These are phyloP conservation scores for Blyttiomyces sp. DNA, from an alignment of 371 early-diverging fungal genomes.

Conservation along the genomic window DNA sequence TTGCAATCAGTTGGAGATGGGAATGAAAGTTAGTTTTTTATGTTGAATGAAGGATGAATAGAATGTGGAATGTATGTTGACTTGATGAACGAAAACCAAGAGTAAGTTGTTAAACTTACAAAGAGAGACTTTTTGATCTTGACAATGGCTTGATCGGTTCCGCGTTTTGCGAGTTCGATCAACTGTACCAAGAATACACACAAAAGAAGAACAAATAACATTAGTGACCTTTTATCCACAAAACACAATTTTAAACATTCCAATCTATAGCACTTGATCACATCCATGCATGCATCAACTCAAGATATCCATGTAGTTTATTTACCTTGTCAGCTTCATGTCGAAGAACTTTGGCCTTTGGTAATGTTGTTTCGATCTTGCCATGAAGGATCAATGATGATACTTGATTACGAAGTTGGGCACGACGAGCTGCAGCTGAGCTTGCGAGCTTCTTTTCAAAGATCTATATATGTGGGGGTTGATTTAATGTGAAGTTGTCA, in stretches of 20 bases:
- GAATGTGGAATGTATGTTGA: not conserved
- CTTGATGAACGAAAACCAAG: not conserved
- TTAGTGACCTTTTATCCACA: no score
- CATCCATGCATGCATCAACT: not conserved
- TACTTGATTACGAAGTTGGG: constrained; percentile 80
- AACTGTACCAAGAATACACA: constrained; percentile 9
- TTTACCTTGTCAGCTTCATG: constrained; percentile 83
- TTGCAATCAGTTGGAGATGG: not conserved
- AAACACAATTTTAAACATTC: no score
- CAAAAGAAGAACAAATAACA: no score
- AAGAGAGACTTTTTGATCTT: constrained; percentile 21
- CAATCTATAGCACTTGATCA: no score
- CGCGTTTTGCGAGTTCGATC: constrained; percentile 26
- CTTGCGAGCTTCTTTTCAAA: constrained; percentile 60
- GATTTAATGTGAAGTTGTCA: no score
- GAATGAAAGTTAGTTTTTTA: not conserved
- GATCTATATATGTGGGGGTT: constrained; percentile 1
- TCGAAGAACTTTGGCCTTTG: constrained; percentile 90
- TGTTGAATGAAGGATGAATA: not conserved
- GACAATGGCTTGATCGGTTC: constrained; percentile 5
- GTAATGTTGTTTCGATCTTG: constrained; percentile 88
- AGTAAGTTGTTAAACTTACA: constrained; percentile 19
- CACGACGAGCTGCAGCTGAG: constrained; percentile 71
- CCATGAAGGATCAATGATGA: constrained; percentile 86
- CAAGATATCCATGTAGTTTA: not conserved